A percentile compares a stretch with the other conserved stretches of the same genome.
Conservation (phyloP, 2,329 filamentous ascomycete species). For the Alternaria sp. region DNA sequence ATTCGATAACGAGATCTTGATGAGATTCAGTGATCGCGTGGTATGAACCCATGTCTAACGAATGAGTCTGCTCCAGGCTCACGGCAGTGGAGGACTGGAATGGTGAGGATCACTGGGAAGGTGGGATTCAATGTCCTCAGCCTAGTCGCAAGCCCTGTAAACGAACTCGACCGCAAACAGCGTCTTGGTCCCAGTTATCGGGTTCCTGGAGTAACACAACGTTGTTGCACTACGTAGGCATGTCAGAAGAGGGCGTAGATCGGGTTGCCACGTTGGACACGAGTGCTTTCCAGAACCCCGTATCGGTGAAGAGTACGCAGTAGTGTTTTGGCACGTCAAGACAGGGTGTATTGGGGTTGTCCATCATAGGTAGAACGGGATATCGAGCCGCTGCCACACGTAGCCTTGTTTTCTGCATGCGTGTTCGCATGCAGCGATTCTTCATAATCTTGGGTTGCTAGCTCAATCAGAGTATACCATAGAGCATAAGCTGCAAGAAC, state of each 20-base stretch:
- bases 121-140: neutral
- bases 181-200: neutral
- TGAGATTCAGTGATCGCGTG: no score
- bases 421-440: neutral
- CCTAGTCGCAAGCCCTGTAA: neutral
- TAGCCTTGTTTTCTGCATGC: fast-evolving
- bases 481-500: no score
- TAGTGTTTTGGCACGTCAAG: neutral
- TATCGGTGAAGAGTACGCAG: neutral
- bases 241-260: neutral
- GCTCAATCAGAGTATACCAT: neutral
- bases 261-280: neutral
- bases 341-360: neutral
- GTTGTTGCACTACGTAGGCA: neutral
- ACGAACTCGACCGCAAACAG: neutral
- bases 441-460: neutral
- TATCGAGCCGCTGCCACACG: neutral
- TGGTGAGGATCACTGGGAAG: neutral
- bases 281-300: neutral
- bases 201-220: neutral
- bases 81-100: neutral
- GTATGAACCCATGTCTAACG: neutral
- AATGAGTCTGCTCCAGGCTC: neutral
- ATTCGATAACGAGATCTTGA: no score
- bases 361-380: neutral